Base-by-base conservation (phyloP, 2,329 filamentous ascomycete species). In the Talaromyces albobiverticillius region DNA sequence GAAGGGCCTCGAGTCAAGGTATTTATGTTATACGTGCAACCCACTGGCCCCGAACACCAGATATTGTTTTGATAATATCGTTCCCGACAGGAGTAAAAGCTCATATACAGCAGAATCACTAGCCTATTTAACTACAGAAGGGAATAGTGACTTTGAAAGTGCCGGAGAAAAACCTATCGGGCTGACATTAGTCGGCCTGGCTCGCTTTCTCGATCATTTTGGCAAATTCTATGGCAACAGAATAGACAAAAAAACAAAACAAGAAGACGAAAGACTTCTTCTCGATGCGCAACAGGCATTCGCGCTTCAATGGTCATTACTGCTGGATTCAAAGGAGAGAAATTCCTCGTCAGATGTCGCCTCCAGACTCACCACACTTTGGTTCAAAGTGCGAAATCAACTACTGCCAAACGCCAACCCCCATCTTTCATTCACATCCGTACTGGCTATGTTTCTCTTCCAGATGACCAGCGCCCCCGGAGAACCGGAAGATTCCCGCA, bases 221-320 rank as follows among this genome's bases (percentile, higher is more conserved):
- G 32, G 32, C n/a, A 32, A 49, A 16, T 26, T 49, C 25, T 49
- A 49, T 40, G 46, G 46, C 8, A 49, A 49, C 11, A 40, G 5
- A 40, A 20, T 49, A 18, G 34, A 40, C 14, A 22, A 10, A 29
- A 20, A 23, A 20, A 49, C 32, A 2, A 49, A 20, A 23, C n/a
- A 20, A 6, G 46, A 49, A 26, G 46, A 40, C 14, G 13, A 29
- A 20, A 14, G n/a, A 9, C 34, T 49, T 23, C 22, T 49, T 6
- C 20, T 29, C 16, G 22, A 20, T 2, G 23, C 32, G 11, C 46
- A 49, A 9, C 46, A 31, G 40, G 34, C 14, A n/a, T 49, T 49
- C 40, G 46, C 46, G 1, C 46, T 49, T 40, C 46, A 49, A 40
- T 49, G 46, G 46, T n/a, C n/a, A n/a, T n/a, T n/a, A 16, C 20